phyloP scores from a whole-genome alignment of 805 yeast genomes.

The Metschnikowia borealis region DNA sequence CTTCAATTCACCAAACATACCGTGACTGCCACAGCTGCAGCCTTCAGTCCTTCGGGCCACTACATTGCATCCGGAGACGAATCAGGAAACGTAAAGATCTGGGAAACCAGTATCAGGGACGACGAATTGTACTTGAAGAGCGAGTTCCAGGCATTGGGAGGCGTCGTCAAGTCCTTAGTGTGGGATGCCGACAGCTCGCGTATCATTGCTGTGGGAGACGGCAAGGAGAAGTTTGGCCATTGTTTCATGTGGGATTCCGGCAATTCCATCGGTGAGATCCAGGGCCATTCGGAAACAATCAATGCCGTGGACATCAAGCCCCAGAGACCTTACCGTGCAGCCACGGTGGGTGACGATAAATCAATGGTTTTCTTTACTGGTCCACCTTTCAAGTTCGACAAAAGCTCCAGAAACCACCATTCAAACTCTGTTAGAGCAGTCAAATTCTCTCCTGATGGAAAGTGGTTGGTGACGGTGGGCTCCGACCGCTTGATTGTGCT shows the following conservation, averaged over 20 bases:
- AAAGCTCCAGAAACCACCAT: constrained; percentile 70
- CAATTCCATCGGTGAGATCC: constrained; percentile 92
- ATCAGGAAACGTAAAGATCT: constrained; percentile 81
- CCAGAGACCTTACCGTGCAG: constrained; percentile 87
- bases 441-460: constrained; percentile 78
- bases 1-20: constrained; percentile 72
- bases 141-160: constrained; percentile 75
- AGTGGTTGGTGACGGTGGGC: constrained; percentile 72
- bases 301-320: constrained; percentile 84
- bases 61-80: constrained; percentile 92
- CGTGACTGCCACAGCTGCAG: constrained; percentile 72
- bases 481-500: constrained; percentile 73
- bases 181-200: constrained; percentile 92
- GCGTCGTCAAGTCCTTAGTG: constrained; percentile 74
- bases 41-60: constrained; percentile 84
- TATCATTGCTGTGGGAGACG: constrained; percentile 91
- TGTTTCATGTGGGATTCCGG: constrained; percentile 94
- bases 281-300: constrained; percentile 83
- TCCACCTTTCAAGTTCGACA: constrained; percentile 87
- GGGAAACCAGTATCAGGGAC: constrained; percentile 55
- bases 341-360: constrained; percentile 87
- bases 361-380: constrained; percentile 82
- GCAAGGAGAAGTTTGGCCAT: constrained; percentile 87
- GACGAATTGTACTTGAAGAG: constrained; percentile 62
- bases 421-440: constrained; percentile 77